phyloP scores from a whole-genome alignment of 169 alveolate species.

The Plasmodium fragile region DNA sequence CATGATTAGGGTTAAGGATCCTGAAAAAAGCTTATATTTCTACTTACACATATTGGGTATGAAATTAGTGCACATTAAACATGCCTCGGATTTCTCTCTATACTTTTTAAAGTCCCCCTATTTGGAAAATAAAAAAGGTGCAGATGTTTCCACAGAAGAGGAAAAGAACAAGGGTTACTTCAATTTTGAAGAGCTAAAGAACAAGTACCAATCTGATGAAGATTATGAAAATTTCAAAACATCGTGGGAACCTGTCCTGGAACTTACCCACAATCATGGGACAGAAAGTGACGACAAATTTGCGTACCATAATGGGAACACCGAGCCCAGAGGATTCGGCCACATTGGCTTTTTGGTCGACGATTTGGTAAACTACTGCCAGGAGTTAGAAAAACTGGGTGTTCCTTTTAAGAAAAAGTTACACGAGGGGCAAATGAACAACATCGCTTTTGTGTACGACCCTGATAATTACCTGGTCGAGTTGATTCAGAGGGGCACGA shows the following conservation, averaged over 20 bases:
- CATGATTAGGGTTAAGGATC: slow-evolving; percentile 85
- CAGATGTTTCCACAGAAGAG: background rate
- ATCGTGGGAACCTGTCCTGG: slow-evolving; percentile 82
- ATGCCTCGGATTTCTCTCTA: slow-evolving; percentile 41
- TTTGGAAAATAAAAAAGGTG: background rate
- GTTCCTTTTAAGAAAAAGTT: slow-evolving; percentile 77
- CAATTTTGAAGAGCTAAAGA: slow-evolving; percentile 36
- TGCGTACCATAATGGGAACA: slow-evolving; percentile 81
- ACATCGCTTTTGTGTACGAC: slow-evolving; percentile 84
- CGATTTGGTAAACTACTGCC: slow-evolving; percentile 79
- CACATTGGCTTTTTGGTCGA: slow-evolving; percentile 85
- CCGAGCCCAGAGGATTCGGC: slow-evolving; percentile 85
- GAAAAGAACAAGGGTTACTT: background rate
- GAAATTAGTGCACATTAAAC: slow-evolving; percentile 76
- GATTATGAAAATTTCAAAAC: slow-evolving; percentile 63
- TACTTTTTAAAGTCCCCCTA: slow-evolving; percentile 66
- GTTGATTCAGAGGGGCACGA: slow-evolving; percentile 75
- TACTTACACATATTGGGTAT: slow-evolving; percentile 79
- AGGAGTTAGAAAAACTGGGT: slow-evolving; percentile 75
- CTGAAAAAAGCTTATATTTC: slow-evolving; percentile 78
- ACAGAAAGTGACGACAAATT: slow-evolving; percentile 79
- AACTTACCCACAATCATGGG: slow-evolving; percentile 85
- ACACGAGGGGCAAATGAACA: slow-evolving; percentile 83
- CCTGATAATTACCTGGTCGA: slow-evolving; percentile 86
- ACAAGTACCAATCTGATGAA: slow-evolving; percentile 70